These are phyloP conservation scores for Phytophthora lateralis DNA, from an alignment of 352 stramenopile species.

Conservation along the genomic window DNA sequence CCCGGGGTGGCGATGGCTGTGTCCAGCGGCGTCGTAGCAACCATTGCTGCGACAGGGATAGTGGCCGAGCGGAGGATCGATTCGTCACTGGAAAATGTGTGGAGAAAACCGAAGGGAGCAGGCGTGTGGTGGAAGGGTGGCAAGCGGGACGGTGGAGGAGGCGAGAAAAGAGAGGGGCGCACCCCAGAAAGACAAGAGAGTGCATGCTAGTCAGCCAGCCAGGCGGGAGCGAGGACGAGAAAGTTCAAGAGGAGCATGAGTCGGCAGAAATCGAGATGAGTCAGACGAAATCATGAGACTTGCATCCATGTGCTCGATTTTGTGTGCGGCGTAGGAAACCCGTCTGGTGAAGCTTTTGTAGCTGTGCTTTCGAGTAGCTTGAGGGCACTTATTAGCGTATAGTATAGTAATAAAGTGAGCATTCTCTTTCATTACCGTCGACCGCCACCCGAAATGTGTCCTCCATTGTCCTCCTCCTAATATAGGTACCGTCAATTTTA, in stretches of 20 bases:
- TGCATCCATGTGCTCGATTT: slow-evolving; percentile 3
- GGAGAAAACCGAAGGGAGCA: slow-evolving; percentile 28
- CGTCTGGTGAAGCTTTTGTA: slow-evolving; percentile 29
- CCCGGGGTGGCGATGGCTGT: slow-evolving; percentile 14
- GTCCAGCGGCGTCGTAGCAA: slow-evolving; percentile 15
- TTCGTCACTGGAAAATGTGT: slow-evolving; percentile 13
- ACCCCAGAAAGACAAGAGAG: slow-evolving; percentile 37
- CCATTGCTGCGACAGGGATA: slow-evolving; percentile 14
- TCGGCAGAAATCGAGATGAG: neutral
- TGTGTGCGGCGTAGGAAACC: slow-evolving; percentile 11
- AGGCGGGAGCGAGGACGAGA: slow-evolving; percentile 10
- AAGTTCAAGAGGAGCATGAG: slow-evolving; percentile 5
- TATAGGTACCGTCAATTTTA: neutral
- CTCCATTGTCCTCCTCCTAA: slow-evolving; percentile 3
- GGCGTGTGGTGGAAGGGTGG: slow-evolving; percentile 24
- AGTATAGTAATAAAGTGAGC: slow-evolving; percentile 49
- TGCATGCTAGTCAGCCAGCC: slow-evolving; percentile 31
- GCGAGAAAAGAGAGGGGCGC: slow-evolving; percentile 31
- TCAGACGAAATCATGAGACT: neutral
- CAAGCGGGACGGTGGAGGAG: slow-evolving; percentile 18
- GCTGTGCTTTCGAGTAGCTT: slow-evolving; percentile 36
- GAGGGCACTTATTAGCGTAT: slow-evolving; percentile 44
- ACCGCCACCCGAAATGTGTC: neutral
- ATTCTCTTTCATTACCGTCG: slow-evolving; percentile 33
- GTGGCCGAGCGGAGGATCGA: slow-evolving; percentile 18